Evolutionary conservation across 2,329 filamentous ascomycete species (phyloP), one percentile per base, ranked within the genome.

Genomic region (Ambrosiella cleistominuta): DNA sequence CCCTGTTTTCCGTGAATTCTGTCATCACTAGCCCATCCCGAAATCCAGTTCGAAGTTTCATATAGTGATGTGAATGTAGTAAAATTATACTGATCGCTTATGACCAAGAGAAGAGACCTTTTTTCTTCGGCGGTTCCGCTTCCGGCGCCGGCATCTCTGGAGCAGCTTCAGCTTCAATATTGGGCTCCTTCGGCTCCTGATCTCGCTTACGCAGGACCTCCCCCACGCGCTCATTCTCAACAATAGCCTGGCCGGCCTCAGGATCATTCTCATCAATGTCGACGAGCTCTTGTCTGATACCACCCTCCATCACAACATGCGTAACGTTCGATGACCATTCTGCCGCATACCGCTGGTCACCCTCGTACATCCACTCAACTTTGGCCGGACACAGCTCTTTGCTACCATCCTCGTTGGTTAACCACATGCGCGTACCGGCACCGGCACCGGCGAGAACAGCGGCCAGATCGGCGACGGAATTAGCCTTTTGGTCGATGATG

Each of bases 401-500:
- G 4, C 63, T 63, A 6, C 54, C 60, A 49, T 60, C 40, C 64
- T 60, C 44, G 1, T 51, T 51, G 50, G 60, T 44, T 12, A 64
- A 38, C 64, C 66, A 66, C 59, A 81, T 70, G 64, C 68, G 71
- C 67, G 76, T 80, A 39, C 78, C 77, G 61, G 71, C 70, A 42
- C 78, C 77, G 8, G 66, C 62, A 3, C 78, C 79, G 7, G 68
- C 69, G 57, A 83, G 71, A 19, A 81, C 75, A 19, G 74, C 75
- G 0, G 82, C 80, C 62, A 85, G 73, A 67, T 85, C 82, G 58
- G 82, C 82, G 53, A 85, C 72, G 11, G 73, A 71, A 66, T 83
- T 83, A 56, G 74, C 73, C 67, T 76, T 78, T 69, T 84, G 80
- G 65, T 80, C 73, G 66, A 78, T 79, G 56, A 85, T 69, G 40